phyloP scores from a whole-genome alignment of 2,329 filamentous ascomycete species.

The Colletotrichum kahawae region DNA sequence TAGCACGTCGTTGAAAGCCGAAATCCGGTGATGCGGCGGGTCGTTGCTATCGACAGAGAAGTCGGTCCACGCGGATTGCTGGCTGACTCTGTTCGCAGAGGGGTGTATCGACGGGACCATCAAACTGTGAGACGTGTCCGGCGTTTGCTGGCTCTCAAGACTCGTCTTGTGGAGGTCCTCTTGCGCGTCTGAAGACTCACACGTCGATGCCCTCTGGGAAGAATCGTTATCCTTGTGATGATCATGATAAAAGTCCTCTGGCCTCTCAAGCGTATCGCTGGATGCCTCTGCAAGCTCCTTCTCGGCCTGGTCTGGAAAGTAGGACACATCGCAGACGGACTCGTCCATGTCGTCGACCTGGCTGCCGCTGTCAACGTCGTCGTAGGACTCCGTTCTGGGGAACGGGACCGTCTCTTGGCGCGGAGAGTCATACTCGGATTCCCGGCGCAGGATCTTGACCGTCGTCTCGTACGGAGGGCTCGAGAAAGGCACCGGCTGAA shows the following conservation, averaged over 20 bases:
- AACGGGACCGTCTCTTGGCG: slow-evolving; percentile 34
- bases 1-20: slow-evolving; percentile 6
- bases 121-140: slow-evolving; percentile 49
- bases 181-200: slow-evolving; percentile 36
- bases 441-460: slow-evolving; percentile 54
- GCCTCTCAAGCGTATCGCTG: slow-evolving; percentile 34
- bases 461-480: slow-evolving; percentile 48
- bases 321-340: slow-evolving; percentile 26
- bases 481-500: slow-evolving; percentile 44
- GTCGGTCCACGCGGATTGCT: slow-evolving; percentile 66
- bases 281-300: slow-evolving; percentile 42
- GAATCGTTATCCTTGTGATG: slow-evolving; percentile 23
- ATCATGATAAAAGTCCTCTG: slow-evolving; percentile 27
- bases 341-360: slow-evolving; percentile 34
- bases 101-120: slow-evolving; percentile 50
- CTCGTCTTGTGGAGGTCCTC: slow-evolving; percentile 16
- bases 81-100: slow-evolving; percentile 53
- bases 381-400: slow-evolving; percentile 37
- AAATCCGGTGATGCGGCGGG: slow-evolving; percentile 33
- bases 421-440: slow-evolving; percentile 37
- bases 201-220: slow-evolving; percentile 43
- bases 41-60: slow-evolving; percentile 61
- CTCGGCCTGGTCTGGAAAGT: slow-evolving; percentile 35
- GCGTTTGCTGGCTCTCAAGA: slow-evolving; percentile 22
- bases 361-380: slow-evolving; percentile 44